Evolutionary conservation across 306 rosid genomes (phyloP).

Genomic region (Cucumis sativus): Cucumber_9930_V3 NC_026656.2:1661501-1662000

Average conservation of each 20-base stretch:
- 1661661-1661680: not conserved
- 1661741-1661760: not conserved
- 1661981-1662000: not conserved
- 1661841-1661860: not conserved
- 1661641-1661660: not conserved
- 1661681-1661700: not conserved
- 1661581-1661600: not conserved
- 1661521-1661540: conserved; percentile 52
- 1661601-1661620: not conserved
- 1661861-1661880: not conserved
- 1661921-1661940: not conserved
- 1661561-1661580: not conserved
- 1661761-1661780: not conserved
- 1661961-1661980: not conserved
- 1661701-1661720: not conserved
- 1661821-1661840: not conserved
- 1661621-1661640: not conserved
- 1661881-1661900: not conserved
- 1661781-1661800: not conserved
- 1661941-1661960: not conserved
- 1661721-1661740: not conserved
- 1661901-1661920: not conserved
- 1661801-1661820: not conserved
- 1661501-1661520: conserved; percentile 68
- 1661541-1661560: conserved; percentile 37